Evolutionary conservation across 2,329 filamentous ascomycete species (phyloP), one percentile per base, ranked within the genome.

Genomic region (Lojkania enalia): DNA sequence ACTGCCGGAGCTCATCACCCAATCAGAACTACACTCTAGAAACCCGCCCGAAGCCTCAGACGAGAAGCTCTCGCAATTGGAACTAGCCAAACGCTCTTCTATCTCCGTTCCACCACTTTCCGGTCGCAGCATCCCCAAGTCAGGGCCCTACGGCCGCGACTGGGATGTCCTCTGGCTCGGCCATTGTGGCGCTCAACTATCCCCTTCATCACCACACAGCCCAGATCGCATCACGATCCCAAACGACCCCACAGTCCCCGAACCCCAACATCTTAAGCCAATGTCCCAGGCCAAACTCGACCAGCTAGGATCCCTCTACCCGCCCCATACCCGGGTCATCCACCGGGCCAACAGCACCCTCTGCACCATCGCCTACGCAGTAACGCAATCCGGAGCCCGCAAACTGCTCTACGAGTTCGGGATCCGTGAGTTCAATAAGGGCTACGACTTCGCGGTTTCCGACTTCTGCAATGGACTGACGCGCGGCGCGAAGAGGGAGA

Each of bases 161-260:
- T 72, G 70, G 69, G 69, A 72, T 44, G 36, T 72, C 20, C 53
- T 72, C 9, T 71, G 66, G 67, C 60, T 70, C 2, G 70, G 70
- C 3, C 70, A 74, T 49, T 74, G 71, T 44, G 65, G 62, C 2
- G 48, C 49, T 13, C 43, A 42, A 11, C 61, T 67, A 4, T 54
- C 58, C 19, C 47, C 40, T 12, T 46, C 49, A 7, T 54, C 51
- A 0, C 29, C 45, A 25, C 3, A 39, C 5, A 31, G 29, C 18
- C 52, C 58, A 53, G 42, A 57, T 30, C 56, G 61, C 40, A 46
- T 56, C 35, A 42, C 48, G 14, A 42, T 58, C 4, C n/a, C 20
- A 0, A 33, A 60, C 19, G 60, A 63, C 27, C 14, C 23, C 6
- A 64, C 60, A 2, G 52, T 64, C 1, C 55, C 61, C 1, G 20